Conservation (phyloP, 306 rosid species). For the Spatholobus suberectus region DNA sequence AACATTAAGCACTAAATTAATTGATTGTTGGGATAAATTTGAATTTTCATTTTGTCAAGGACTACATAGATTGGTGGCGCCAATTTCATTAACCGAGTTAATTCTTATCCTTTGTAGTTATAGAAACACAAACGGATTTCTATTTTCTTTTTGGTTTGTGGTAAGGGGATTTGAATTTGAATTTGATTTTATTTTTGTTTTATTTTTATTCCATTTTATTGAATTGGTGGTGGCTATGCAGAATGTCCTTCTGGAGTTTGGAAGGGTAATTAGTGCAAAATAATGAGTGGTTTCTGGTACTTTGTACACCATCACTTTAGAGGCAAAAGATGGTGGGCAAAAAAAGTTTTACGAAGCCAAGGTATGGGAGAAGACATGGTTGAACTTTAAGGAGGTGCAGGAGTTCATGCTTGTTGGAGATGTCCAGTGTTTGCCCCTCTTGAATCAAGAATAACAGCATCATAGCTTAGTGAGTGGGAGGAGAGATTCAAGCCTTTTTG, state of each 20-base stretch:
- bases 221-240: constrained; percentile 23
- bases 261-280: constrained; percentile 46
- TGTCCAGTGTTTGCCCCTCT: no score
- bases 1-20: neutral
- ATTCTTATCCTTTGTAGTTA: neutral
- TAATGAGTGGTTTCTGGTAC: constrained; percentile 60
- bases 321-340: constrained; percentile 58
- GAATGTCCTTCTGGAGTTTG: constrained; percentile 55
- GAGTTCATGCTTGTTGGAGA: constrained; percentile 61
- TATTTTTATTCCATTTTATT: neutral
- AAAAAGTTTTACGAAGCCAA: constrained; percentile 63
- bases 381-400: constrained; percentile 65
- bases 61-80: neutral
- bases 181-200: neutral
- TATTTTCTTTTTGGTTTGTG: neutral
- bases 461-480: no score
- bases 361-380: constrained; percentile 65
- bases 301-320: constrained; percentile 52
- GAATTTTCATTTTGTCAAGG: neutral
- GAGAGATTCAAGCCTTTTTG: no score
- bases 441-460: no score
- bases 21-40: neutral
- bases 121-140: neutral
- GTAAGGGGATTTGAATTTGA: neutral
- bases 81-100: neutral